A percentile compares a stretch with the other conserved stretches of the same genome.
These are phyloP conservation scores for Solanum acaule DNA, from an alignment of 257 asterid genomes.

Conservation along the genomic window DNA sequence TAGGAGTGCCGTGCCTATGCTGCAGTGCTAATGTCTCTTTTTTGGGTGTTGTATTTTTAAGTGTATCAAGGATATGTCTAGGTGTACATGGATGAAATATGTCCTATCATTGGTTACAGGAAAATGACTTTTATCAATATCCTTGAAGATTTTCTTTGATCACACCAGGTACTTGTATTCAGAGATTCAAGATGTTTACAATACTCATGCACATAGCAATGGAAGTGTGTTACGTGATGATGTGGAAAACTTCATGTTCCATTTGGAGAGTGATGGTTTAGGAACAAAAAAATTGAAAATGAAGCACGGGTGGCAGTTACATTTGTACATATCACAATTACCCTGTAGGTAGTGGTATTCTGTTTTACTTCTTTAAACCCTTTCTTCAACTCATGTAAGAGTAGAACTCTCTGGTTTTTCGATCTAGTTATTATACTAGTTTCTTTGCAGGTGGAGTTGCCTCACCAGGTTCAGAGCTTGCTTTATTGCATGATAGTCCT, in stretches of 20 bases:
- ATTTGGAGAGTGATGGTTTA: slow-evolving; percentile 22
- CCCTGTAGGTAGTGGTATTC: slow-evolving; percentile 56
- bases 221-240: slow-evolving; percentile 17
- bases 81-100: background rate
- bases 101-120: background rate
- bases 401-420: background rate
- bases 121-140: background rate
- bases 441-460: slow-evolving; percentile 63
- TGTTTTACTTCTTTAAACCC: background rate
- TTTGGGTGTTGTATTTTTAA: background rate
- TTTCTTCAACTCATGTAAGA: background rate
- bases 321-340: slow-evolving; percentile 75
- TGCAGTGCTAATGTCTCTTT: background rate
- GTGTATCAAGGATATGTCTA: background rate
- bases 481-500: slow-evolving; percentile 20
- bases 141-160: slow-evolving; percentile 7
- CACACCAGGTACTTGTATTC: slow-evolving; percentile 58
- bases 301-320: slow-evolving; percentile 55
- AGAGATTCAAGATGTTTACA: slow-evolving; percentile 33
- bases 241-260: slow-evolving; percentile 19
- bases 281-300: slow-evolving; percentile 36
- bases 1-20: background rate
- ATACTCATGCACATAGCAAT: slow-evolving; percentile 11
- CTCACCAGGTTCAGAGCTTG: slow-evolving; percentile 34
- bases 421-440: background rate